phyloP scores from a whole-genome alignment of 108 stramenopile species.

The Cyclotella kingstonii region DNA sequence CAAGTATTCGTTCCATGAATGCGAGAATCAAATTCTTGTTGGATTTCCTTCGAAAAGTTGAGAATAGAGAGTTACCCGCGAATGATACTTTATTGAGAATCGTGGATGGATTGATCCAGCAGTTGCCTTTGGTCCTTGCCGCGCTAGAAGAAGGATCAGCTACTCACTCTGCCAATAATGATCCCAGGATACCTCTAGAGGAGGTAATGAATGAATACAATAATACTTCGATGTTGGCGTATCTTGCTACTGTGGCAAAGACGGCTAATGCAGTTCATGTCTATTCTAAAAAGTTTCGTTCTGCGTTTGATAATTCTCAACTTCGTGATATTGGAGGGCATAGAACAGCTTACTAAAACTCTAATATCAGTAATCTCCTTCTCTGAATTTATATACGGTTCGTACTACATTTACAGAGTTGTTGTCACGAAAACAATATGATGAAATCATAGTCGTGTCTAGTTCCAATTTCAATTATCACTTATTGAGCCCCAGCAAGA shows the following conservation, averaged over 20 bases:
- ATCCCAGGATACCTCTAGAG: constrained; percentile 9
- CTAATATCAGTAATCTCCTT: not conserved
- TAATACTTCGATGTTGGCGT: constrained; percentile 49
- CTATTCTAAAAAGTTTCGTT: constrained; percentile 73
- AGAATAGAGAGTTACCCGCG: constrained; percentile 19
- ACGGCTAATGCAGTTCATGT: constrained; percentile 57
- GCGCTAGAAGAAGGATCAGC: constrained; percentile 25
- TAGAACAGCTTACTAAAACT: constrained; percentile 9
- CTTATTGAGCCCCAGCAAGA: constrained; percentile 14
- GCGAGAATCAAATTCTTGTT: constrained; percentile 57
- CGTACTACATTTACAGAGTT: not conserved
- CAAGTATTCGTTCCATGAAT: constrained; percentile 55
- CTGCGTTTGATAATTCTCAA: constrained; percentile 22
- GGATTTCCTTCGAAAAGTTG: constrained; percentile 44
- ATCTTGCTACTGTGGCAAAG: constrained; percentile 59
- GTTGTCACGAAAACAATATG: not conserved
- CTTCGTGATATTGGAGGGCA: constrained; percentile 9
- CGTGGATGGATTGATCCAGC: constrained; percentile 40
- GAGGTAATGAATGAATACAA: constrained; percentile 49
- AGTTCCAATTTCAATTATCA: no score
- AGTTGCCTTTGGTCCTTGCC: constrained; percentile 34
- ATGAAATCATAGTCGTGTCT: no score
- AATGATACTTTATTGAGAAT: constrained; percentile 39
- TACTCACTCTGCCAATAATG: not conserved
- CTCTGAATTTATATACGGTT: not conserved